Percentiles rank a stretch among this genome's conserved stretches.
phyloP scores from a whole-genome alignment of 208 protist genomes.

The Leishmania amazonensis region DNA sequence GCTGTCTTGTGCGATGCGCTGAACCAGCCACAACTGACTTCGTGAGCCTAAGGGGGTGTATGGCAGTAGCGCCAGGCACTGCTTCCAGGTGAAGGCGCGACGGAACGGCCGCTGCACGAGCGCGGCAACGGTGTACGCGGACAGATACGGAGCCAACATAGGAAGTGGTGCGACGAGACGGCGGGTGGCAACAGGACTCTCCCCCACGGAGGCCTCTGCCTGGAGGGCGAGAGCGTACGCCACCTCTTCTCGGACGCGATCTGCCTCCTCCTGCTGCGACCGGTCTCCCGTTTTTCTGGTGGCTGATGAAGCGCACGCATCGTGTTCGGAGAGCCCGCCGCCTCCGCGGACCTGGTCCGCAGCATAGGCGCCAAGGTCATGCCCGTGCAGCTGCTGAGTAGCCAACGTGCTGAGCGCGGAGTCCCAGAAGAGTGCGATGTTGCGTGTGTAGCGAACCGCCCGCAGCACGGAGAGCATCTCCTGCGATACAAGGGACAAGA shows the following conservation, averaged over 20 bases:
- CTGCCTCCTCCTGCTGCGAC: neutral
- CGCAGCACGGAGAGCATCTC: conserved; percentile 54
- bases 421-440: conserved; percentile 48
- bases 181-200: neutral
- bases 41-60: conserved; percentile 55
- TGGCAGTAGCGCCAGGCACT: conserved; percentile 67
- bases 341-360: neutral
- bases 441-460: conserved; percentile 17
- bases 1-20: conserved; percentile 46
- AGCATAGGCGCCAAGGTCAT: neutral
- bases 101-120: conserved; percentile 50
- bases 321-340: neutral
- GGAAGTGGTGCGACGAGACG: conserved; percentile 38
- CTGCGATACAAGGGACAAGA: conserved; percentile 51
- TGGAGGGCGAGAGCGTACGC: conserved; percentile 24
- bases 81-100: conserved; percentile 40
- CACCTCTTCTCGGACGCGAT: conserved; percentile 25
- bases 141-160: conserved; percentile 48
- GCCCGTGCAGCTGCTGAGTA: conserved; percentile 1
- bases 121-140: conserved; percentile 43
- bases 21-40: conserved; percentile 59
- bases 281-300: neutral
- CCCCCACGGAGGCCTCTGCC: conserved; percentile 13
- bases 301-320: neutral
- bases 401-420: conserved; percentile 45